Percentiles rank a stretch among this genome's conserved stretches.
Conservation (phyloP, 2,329 filamentous ascomycete species). For the Huntiella decipiens region DNA sequence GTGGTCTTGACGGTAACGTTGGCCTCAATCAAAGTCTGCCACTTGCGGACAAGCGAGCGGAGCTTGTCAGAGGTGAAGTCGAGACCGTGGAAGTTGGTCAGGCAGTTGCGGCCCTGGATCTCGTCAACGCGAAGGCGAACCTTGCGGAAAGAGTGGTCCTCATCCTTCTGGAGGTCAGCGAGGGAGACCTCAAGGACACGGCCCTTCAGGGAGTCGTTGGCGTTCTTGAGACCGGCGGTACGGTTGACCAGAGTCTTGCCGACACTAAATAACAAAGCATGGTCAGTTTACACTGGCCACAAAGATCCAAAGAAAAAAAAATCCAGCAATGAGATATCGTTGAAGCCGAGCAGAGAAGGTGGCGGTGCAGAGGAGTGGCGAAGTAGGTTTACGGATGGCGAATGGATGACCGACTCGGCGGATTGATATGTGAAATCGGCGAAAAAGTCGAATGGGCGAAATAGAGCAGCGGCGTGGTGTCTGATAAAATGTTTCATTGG, state of each 20-base stretch:
- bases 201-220: conserved; percentile 97
- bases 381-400: neutral
- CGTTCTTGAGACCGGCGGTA: conserved; percentile 98
- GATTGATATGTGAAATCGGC: neutral
- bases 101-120: conserved; percentile 98
- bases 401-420: neutral
- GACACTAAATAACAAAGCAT: conserved; percentile 45
- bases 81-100: conserved; percentile 99
- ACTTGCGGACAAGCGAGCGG: conserved; percentile 96
- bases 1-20: conserved; percentile 99
- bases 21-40: conserved; percentile 98
- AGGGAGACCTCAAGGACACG: conserved; percentile 98
- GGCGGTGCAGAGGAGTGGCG: neutral
- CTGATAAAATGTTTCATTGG: neutral
- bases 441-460: neutral
- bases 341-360: neutral
- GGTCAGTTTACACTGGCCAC: conserved; percentile 10
- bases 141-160: conserved; percentile 99
- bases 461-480: neutral
- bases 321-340: neutral
- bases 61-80: conserved; percentile 99
- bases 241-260: conserved; percentile 99
- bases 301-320: neutral
- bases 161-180: conserved; percentile 97
- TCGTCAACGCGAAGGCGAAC: conserved; percentile 97